A percentile compares a stretch with the other conserved stretches of the same genome.
These are phyloP conservation scores for Euphorbia pulcherrima DNA, from an alignment of 345 rosid species.

Conservation along the genomic window DNA sequence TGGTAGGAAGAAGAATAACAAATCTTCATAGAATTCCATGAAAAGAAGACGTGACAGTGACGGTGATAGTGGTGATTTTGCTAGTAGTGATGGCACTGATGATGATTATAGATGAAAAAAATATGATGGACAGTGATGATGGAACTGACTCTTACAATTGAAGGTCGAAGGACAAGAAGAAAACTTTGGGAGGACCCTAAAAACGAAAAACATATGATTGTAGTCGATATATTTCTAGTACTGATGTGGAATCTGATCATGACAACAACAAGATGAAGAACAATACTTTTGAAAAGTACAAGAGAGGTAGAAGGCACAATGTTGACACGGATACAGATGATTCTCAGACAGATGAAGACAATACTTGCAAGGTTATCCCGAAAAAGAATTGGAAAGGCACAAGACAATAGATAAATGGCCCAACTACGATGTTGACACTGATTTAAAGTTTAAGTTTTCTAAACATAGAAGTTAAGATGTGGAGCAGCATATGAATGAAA, in stretches of 20 bases:
- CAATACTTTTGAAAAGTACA: conserved; percentile 14
- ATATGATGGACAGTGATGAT: conserved; percentile 14
- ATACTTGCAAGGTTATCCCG: conserved; percentile 12
- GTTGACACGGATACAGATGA: conserved; percentile 27
- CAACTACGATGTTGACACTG: conserved; percentile 22
- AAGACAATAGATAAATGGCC: conserved; percentile 29
- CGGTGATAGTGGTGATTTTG: conserved; percentile 24
- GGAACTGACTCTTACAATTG: conserved; percentile 11
- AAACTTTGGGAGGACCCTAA: conserved; percentile 12
- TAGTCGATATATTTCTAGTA: conserved; percentile 28
- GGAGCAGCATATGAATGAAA: conserved; percentile 18
- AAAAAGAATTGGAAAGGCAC: conserved; percentile 22
- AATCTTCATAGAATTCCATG: conserved; percentile 13
- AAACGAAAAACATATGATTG: conserved; percentile 9
- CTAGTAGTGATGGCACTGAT: conserved; percentile 2
- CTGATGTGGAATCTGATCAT: conserved; percentile 15
- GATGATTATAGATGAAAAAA: conserved; percentile 15
- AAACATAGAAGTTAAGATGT: conserved; percentile 20
- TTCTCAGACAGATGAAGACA: background rate
- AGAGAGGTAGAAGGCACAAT: conserved; percentile 5
- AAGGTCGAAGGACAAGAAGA: conserved; percentile 3
- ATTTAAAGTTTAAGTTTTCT: conserved; percentile 24
- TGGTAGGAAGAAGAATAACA: conserved; percentile 9
- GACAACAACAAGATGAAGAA: conserved; percentile 5
- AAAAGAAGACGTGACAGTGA: conserved; percentile 6